Conservation (phyloP, 169 alveolate species). For the Plasmodium relictum region DNA sequence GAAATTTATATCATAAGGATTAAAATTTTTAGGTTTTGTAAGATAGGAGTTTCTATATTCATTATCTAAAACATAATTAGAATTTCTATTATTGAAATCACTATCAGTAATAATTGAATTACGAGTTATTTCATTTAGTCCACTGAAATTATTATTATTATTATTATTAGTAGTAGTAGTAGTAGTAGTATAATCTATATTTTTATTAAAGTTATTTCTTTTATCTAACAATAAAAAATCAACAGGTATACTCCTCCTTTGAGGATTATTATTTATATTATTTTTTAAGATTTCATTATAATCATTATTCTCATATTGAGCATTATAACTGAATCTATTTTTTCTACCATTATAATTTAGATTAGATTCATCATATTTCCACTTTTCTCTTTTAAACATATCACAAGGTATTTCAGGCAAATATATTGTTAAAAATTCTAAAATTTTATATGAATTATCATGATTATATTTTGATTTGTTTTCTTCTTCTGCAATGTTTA, state of each 20-base stretch:
- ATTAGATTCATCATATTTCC: conserved; percentile 30
- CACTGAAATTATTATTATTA: background rate
- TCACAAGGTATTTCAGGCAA: conserved; percentile 43
- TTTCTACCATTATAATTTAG: background rate
- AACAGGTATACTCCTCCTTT: conserved; percentile 57
- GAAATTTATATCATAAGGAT: background rate
- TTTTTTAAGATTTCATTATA: background rate
- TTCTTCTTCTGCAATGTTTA: conserved; percentile 32
- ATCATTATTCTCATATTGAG: conserved; percentile 10
- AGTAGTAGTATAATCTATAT: no score
- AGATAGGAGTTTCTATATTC: background rate
- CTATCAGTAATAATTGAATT: conserved; percentile 6
- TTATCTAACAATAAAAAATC: conserved; percentile 25
- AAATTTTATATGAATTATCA: conserved; percentile 19
- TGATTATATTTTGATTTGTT: conserved; percentile 12
- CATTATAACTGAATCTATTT: conserved; percentile 31
- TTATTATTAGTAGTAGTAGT: no score
- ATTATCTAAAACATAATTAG: background rate
- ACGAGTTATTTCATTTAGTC: background rate
- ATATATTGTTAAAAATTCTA: conserved; percentile 54
- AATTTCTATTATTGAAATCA: background rate
- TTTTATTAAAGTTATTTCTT: background rate
- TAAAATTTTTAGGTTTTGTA: background rate
- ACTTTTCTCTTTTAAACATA: conserved; percentile 42
- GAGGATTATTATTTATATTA: background rate